Evolutionary conservation across 495 filamentous ascomycete species (phyloP), one percentile per base, ranked within the genome.

Genomic region (Astrocystis sublimbata): DNA sequence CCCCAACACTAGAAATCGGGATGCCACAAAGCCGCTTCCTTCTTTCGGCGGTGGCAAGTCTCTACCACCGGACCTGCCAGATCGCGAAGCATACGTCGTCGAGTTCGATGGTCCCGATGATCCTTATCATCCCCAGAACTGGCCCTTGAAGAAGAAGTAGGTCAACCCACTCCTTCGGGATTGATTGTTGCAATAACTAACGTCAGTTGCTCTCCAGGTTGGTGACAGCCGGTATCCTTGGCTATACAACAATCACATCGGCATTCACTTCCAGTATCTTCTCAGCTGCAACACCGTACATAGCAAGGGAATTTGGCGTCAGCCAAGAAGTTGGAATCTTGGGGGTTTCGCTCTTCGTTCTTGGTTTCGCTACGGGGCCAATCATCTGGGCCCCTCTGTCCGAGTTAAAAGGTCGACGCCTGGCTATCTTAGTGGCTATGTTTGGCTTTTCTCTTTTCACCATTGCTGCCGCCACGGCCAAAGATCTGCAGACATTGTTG

Each of bases 91-190:
- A 60, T 96, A 94, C 77, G 90, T 96, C 2, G 92, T 96, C 17
- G 92, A 93, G 65, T 96, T 96, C 64, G 85, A 88, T 51, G 90
- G 91, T 0, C 85, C 83, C 1, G 82, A 91, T 64, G 92, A 96
- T 71, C 91, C 90, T 9, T 67, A 89, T 43, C 89, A 96, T 73
- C 88, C 91, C 0, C 88, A 89, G 73, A 96, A 96, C 73, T 96
- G 92, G 92, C 79, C 88, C 0, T 68, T 89, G 26, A 81, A 68
- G 62, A 92, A 89, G 76, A 96, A 96, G 88, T 89, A 73, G 53
- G 84, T 79, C 13, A 21, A 10, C 19, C 1, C 6, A 6, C 31
- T 6, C 13, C 1, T 13, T 2, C 19, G 19, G 12, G 2, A 33
- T n/a, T 15, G 8, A 17, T n/a, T 15, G 8, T 10, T 12, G 31